Evolutionary conservation across 768 basidiomycete species (phyloP), one percentile per base, ranked within the genome.

Genomic region (Macrolepiota albuminosa): DNA sequence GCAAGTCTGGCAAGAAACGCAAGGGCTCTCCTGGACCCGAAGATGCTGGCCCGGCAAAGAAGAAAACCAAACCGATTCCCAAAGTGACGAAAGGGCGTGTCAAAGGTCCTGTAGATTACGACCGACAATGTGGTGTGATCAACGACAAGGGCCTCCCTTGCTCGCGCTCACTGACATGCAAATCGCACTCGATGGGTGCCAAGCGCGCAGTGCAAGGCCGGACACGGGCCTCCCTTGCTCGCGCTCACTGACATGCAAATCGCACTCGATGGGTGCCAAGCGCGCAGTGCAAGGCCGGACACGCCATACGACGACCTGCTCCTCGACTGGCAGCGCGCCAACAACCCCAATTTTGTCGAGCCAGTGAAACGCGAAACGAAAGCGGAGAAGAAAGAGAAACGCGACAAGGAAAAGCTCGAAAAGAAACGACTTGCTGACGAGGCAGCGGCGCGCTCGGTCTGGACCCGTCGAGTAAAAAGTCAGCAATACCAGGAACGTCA

Each of bases 241-340:
- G 13, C 91, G 96, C 31, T 94, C 94, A 7, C 82, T 99, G 40
- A 98, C 96, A 0, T 99, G 96, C 78, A 99, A 99, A 74, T 93
- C 96, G 6, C 96, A 99, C 70, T 89, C 93, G 2, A 96, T 99
- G 88, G 93, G 93, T 14, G 91, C 93, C 11, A 99, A 99, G 73
- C 89, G 96, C 18, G 85, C 90, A 9, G 95, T 99, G 1, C 82
- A 84, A 62, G 93, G 93, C 37, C 91, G 96, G 4, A 89, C 91
- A 0, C 82, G 21, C 71, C 76, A 7, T 98, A 93, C 69, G 95
- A 97, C 68, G 88, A 88, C 46, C 82, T 99, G 4, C 81, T 95
- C 18, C 80, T 93, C 29, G 95, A 98, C 55, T 98, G 93, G 93
- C 89, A 93, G 67, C 86, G 91, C 37, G 87, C 83, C 29, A 81